Conservation (phyloP, 805 yeast genomes). For the Starmerella etchellsii region DNA sequence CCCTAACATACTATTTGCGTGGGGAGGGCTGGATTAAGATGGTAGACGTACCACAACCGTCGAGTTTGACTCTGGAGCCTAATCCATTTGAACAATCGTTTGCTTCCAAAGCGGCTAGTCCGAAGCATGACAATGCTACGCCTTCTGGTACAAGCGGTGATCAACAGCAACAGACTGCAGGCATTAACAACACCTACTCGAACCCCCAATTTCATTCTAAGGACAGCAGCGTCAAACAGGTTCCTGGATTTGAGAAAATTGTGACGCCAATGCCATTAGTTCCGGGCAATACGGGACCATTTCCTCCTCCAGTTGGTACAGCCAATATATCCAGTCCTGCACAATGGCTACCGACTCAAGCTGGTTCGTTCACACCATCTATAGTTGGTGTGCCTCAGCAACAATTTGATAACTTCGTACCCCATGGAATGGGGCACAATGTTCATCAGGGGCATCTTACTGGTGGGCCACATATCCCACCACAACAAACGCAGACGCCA, state of each 20-base stretch:
- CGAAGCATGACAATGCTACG: not conserved
- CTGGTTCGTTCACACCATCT: slow-evolving; percentile 11
- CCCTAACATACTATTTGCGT: no score
- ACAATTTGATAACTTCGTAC: slow-evolving; percentile 2
- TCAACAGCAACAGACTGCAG: no score
- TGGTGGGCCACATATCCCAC: not conserved
- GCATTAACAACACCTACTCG: no score
- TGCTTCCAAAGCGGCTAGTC: slow-evolving; percentile 40
- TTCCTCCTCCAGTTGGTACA: not conserved
- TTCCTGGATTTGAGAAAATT: slow-evolving; percentile 13
- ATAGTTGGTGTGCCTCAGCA: slow-evolving; percentile 3
- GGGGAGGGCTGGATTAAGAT: no score
- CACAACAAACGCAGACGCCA: no score
- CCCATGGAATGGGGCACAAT: not conserved
- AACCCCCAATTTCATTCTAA: no score
- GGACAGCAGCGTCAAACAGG: slow-evolving; percentile 3
- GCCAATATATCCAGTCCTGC: not conserved
- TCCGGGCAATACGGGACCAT: not conserved
- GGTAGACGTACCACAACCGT: slow-evolving; percentile 14
- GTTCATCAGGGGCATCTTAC: not conserved
- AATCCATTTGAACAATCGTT: slow-evolving; percentile 93
- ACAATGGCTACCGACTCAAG: slow-evolving; percentile 6
- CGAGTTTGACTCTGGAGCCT: slow-evolving; percentile 63
- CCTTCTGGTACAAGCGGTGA: no score
- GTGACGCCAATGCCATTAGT: slow-evolving; percentile 14